Evolutionary conservation across 2,329 filamentous ascomycete species (phyloP), one percentile per base, ranked within the genome.

Genomic region (Colletotrichum incanum): DNA sequence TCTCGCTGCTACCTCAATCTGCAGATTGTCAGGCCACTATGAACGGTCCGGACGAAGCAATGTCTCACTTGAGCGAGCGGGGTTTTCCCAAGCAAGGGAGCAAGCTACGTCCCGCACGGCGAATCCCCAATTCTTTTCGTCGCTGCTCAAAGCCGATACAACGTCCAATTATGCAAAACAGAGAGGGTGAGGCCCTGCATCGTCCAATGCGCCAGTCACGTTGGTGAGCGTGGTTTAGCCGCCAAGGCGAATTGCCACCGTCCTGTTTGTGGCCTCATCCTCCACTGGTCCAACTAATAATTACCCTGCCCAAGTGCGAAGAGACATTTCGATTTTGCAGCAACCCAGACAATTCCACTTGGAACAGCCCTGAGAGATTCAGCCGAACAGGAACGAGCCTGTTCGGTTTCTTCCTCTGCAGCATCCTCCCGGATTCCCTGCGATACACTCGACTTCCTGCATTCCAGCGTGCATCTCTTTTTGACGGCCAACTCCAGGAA

Each of bases 21-120:
- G 65, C 70, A 65, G 70, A 72, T 72, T n/a, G 45, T 72, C 70
- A 72, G 70, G 65, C 65, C 70, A 72, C 65, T 54, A 60, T 64
- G 45, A 52, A 31, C 28, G 12, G 59, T 45, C 67, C 45, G 43
- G 31, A 50, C 65, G 52, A 50, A 45, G n/a, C 23, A 39, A n/a
- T 59, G 69, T 72, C 70, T 72, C 70, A 70, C 69, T 26, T 49
- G 49, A 43, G 39, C 65, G 65, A 63, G 69, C 69, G 69, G 69
- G 69, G 69, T 64, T 64, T 28, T 39, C 18, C 55, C 34, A 7
- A 5, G 37, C 14, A 41, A 26, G 12, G 14, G 18, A 9, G 5
- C 54, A 41, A 58, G 37, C 55, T 14, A 14, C 16, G 3, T 31
- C 45, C 34, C 37, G 49, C 69, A 43, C 60, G 39, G 63, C 39